These are phyloP conservation scores for Dipteronia dyeriana DNA, from an alignment of 345 rosid genomes.

Conservation along the genomic window DNA sequence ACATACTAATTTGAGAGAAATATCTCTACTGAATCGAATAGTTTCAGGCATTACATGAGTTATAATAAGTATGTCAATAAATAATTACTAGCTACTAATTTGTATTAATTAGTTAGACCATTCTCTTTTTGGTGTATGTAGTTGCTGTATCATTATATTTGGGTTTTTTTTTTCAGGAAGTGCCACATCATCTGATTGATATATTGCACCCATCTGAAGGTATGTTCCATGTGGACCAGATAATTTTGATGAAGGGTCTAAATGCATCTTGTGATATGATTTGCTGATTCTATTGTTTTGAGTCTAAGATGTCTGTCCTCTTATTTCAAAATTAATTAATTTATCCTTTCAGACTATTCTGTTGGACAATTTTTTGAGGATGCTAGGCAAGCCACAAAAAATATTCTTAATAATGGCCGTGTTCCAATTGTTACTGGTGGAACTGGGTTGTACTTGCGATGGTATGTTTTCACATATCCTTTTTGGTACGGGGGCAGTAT, in stretches of 20 bases:
- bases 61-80: no score
- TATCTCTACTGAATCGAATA: not conserved
- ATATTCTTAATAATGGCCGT: constrained; percentile 55
- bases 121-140: no score
- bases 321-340: not conserved
- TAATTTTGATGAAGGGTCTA: constrained; percentile 13
- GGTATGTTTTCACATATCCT: constrained; percentile 48
- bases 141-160: no score
- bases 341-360: constrained; percentile 65
- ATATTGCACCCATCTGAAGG: constrained; percentile 87
- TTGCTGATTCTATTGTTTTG: not conserved
- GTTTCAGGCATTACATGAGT: no score
- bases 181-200: constrained; percentile 86
- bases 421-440: constrained; percentile 92
- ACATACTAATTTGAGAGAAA: not conserved
- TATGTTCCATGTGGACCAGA: constrained; percentile 23
- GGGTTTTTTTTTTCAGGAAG: constrained; percentile 52
- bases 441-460: constrained; percentile 88
- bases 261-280: constrained; percentile 12
- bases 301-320: constrained; percentile 5
- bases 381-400: constrained; percentile 70
- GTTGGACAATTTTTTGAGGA: constrained; percentile 78
- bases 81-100: no score
- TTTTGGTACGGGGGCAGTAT: constrained; percentile 18
- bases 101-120: no score